A percentile compares a stretch with the other conserved stretches of the same genome.
phyloP scores from a whole-genome alignment of 2,329 filamentous ascomycete genomes.

The Exophiala calicioides region DNA sequence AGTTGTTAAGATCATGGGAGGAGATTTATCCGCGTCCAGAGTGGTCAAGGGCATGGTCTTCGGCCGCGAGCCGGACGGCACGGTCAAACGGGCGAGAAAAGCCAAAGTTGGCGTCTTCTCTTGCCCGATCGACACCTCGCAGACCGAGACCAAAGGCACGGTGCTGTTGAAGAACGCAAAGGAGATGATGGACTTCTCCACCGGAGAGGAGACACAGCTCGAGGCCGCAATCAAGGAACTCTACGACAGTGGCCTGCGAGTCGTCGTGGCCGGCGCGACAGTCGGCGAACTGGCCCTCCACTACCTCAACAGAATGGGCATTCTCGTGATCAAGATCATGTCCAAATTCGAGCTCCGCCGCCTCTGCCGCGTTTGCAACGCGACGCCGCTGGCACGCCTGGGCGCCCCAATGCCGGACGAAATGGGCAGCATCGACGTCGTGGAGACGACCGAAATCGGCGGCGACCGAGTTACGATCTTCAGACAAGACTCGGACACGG shows the following conservation, averaged over 20 bases:
- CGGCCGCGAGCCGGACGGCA: slow-evolving; percentile 88
- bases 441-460: slow-evolving; percentile 96
- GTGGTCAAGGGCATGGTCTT: slow-evolving; percentile 99
- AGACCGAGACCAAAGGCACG: slow-evolving; percentile 98
- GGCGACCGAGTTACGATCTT: slow-evolving; percentile 98
- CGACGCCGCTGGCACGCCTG: slow-evolving; percentile 90
- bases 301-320: slow-evolving; percentile 96
- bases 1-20: slow-evolving; percentile 99
- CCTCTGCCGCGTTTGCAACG: slow-evolving; percentile 92
- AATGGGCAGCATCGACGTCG: slow-evolving; percentile 91
- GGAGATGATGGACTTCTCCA: slow-evolving; percentile 98
- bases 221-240: slow-evolving; percentile 93
- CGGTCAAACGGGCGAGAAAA: slow-evolving; percentile 83
- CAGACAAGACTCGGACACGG: slow-evolving; percentile 78
- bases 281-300: slow-evolving; percentile 94
- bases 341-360: slow-evolving; percentile 97
- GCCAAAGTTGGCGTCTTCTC: slow-evolving; percentile 97
- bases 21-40: slow-evolving; percentile 86
- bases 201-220: slow-evolving; percentile 90
- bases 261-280: slow-evolving; percentile 88
- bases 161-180: slow-evolving; percentile 95
- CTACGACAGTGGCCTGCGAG: slow-evolving; percentile 87
- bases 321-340: slow-evolving; percentile 92
- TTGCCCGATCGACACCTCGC: slow-evolving; percentile 90
- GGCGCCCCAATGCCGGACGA: slow-evolving; percentile 99